phyloP scores from a whole-genome alignment of 495 filamentous ascomycete species.

The Lophiostoma macrostomum region DNA sequence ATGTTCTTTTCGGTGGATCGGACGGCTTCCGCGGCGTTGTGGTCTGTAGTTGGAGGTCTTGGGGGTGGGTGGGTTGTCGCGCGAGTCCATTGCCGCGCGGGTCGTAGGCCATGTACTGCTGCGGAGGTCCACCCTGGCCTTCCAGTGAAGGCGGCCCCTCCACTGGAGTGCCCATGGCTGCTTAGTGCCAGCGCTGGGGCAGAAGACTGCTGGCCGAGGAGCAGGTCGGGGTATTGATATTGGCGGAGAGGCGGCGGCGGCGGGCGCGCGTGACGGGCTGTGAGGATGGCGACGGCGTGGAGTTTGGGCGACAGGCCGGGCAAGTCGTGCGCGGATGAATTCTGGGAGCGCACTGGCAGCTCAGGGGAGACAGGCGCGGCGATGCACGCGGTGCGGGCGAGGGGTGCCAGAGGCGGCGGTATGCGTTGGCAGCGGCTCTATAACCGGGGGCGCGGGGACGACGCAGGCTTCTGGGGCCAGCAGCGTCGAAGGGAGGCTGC shows the following conservation, averaged over 20 bases:
- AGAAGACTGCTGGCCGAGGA: neutral
- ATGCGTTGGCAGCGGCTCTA: neutral
- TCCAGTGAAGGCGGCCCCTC: conserved; percentile 34
- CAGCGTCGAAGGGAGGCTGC: neutral
- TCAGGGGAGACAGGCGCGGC: neutral
- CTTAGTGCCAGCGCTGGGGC: conserved; percentile 10
- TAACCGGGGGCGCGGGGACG: neutral
- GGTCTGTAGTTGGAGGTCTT: conserved; percentile 4
- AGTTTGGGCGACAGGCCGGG: neutral
- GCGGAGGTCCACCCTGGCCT: conserved; percentile 19
- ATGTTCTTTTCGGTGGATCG: conserved; percentile 1
- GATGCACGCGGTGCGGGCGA: neutral
- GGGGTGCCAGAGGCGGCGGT: neutral
- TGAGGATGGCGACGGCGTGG: neutral
- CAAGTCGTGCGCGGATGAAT: neutral
- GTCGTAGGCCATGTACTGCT: conserved; percentile 21
- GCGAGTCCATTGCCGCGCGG: conserved; percentile 28
- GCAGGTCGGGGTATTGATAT: neutral
- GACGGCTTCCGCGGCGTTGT: conserved; percentile 8
- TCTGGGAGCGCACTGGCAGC: neutral
- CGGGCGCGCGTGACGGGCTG: neutral
- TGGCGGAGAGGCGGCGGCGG: neutral
- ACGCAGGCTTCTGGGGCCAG: neutral
- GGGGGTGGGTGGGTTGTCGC: conserved; percentile 22
- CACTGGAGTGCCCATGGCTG: conserved; percentile 32